Percentiles rank a stretch among this genome's conserved stretches.
Evolutionary conservation across 164 flowering plant species (phyloP).

Genomic region (Macadamia tetraphylla): DNA sequence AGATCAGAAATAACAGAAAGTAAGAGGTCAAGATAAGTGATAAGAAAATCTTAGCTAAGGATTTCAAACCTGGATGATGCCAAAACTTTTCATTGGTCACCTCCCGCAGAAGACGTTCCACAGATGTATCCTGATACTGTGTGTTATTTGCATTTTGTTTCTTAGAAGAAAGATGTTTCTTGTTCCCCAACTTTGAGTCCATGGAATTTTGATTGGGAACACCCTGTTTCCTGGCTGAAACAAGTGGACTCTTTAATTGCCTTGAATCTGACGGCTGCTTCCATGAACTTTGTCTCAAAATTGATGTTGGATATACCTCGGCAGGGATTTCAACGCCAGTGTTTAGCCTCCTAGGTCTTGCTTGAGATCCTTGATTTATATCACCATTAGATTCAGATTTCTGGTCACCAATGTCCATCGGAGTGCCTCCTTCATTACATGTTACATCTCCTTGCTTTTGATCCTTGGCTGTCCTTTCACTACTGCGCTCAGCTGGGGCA

Average conservation of each 20-base stretch:
- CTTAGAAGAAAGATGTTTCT: conserved; percentile 55
- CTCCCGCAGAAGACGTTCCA: conserved; percentile 92
- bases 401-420: conserved; percentile 46
- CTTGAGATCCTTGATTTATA: conserved; percentile 37
- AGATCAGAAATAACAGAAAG: neutral
- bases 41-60: neutral
- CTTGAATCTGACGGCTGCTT: conserved; percentile 59
- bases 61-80: conserved; percentile 77
- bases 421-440: conserved; percentile 39
- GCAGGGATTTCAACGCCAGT: conserved; percentile 39
- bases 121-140: conserved; percentile 78
- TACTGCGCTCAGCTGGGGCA: conserved; percentile 44
- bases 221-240: conserved; percentile 38
- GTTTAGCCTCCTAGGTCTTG: conserved; percentile 48
- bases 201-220: conserved; percentile 35
- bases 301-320: conserved; percentile 37
- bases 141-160: conserved; percentile 35
- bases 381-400: conserved; percentile 69
- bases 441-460: conserved; percentile 47
- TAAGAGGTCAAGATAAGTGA: neutral
- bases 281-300: conserved; percentile 67
- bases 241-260: conserved; percentile 41
- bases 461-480: conserved; percentile 55
- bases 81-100: conserved; percentile 94
- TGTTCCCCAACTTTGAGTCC: conserved; percentile 50